These are phyloP conservation scores for Perkinsus chesapeaki DNA, from an alignment of 169 alveolate genomes.

Conservation along the genomic window DNA sequence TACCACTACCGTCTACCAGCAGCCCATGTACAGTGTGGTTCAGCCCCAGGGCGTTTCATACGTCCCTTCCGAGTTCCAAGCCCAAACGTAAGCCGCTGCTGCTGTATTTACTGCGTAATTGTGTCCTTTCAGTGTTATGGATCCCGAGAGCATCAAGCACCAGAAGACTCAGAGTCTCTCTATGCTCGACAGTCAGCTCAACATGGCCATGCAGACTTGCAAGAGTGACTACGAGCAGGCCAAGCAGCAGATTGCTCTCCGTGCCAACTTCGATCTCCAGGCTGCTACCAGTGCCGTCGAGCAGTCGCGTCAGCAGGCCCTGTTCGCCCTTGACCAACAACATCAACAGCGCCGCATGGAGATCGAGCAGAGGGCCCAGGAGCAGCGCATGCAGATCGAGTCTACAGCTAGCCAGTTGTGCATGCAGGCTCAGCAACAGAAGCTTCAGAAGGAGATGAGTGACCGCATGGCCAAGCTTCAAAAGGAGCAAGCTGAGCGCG, in stretches of 20 bases:
- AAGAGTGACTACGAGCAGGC: neutral
- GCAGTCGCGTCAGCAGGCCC: neutral
- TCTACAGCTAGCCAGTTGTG: neutral
- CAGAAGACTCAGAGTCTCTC: constrained; percentile 3
- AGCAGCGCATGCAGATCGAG: constrained; percentile 1
- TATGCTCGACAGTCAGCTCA: neutral
- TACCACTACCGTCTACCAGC: neutral
- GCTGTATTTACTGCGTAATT: neutral
- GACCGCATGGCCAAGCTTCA: neutral
- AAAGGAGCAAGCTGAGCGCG: neutral
- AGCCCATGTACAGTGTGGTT: neutral
- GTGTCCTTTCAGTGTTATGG: neutral
- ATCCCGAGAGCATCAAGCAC: constrained; percentile 2
- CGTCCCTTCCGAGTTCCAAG: neutral
- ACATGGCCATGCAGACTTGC: constrained; percentile 1
- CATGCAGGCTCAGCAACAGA: neutral
- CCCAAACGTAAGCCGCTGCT: neutral
- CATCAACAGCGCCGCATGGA: neutral
- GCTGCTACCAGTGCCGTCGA: neutral
- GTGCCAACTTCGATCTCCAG: constrained; percentile 1
- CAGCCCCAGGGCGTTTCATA: neutral
- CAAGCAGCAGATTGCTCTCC: neutral
- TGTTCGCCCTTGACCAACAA: neutral
- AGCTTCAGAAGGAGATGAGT: neutral
- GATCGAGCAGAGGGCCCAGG: neutral